Evolutionary conservation across 495 filamentous ascomycete species (phyloP), one percentile per base, ranked within the genome.

Genomic region (Penicillium dipodomyicola): DNA sequence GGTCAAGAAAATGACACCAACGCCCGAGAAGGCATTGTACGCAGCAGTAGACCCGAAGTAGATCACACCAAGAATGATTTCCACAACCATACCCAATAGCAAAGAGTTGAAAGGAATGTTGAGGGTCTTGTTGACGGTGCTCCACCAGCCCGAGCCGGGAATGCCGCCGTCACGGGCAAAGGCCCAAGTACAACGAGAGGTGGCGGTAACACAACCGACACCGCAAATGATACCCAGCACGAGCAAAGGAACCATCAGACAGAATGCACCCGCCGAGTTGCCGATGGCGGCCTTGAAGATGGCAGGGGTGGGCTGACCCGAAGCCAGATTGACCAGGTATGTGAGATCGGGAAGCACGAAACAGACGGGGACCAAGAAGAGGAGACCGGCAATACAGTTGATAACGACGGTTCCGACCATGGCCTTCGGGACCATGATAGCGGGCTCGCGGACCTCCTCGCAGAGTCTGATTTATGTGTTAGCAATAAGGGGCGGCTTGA

Each of bases 141-240:
- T 76, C 84, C 84, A 89, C 46, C 86, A 67, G 33, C 76, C 61
- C 14, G 80, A 84, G 2, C 84, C 80, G 1, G 83, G 85, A 41
- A 88, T 88, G 23, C 84, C 85, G n/a, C 65, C 62, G 32, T 76
- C 71, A 55, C 72, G 82, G 45, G 82, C 82, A 62, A 91, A 91
- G 6, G 87, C 86, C 62, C 84, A 90, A 23, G 83, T 84, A 79
- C 89, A 87, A 5, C 87, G 82, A 40, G 77, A 84, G 27, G 80
- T 82, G 8, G 87, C 87, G 7, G 86, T 87, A 75, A 87, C 84
- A 54, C 88, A 82, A 12, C 79, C 82, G 1, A 80, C 84, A 6
- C 79, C 79, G 4, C 84, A 86, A 64, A 90, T 88, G 3, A 90
- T 56, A 47, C 89, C 78, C 62, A 89, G 82, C 19, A 86, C 80